These are phyloP conservation scores for Botrytis aclada DNA, from an alignment of 2,329 filamentous ascomycete species.

Conservation along the genomic window DNA sequence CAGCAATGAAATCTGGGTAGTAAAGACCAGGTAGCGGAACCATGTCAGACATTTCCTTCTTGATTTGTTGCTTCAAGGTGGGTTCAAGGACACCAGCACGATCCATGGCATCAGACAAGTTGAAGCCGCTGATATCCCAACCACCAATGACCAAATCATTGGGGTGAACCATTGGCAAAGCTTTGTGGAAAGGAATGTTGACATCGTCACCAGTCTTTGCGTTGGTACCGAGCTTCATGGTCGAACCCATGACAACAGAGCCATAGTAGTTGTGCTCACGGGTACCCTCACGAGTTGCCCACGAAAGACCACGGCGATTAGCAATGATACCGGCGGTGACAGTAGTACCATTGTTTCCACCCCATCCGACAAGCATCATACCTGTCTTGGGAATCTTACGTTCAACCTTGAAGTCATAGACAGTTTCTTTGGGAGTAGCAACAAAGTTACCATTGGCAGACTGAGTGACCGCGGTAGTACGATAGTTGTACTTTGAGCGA, in stretches of 20 bases:
- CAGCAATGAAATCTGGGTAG: slow-evolving; percentile 98
- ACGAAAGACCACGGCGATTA: slow-evolving; percentile 80
- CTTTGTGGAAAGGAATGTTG: slow-evolving; percentile 92
- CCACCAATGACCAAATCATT: slow-evolving; percentile 93
- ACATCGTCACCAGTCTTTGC: slow-evolving; percentile 80
- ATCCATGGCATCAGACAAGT: slow-evolving; percentile 90
- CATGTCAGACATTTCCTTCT: slow-evolving; percentile 89
- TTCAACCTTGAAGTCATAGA: slow-evolving; percentile 97
- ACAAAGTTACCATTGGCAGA: slow-evolving; percentile 69
- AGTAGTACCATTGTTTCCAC: slow-evolving; percentile 97
- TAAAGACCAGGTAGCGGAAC: slow-evolving; percentile 91
- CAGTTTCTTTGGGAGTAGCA: slow-evolving; percentile 80
- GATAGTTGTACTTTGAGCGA: slow-evolving; percentile 92
- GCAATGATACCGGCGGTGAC: slow-evolving; percentile 96
- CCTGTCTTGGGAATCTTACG: slow-evolving; percentile 90
- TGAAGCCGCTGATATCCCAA: slow-evolving; percentile 94
- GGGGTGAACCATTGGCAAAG: slow-evolving; percentile 95
- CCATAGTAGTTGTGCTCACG: slow-evolving; percentile 95
- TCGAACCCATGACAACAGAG: slow-evolving; percentile 94
- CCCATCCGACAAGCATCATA: slow-evolving; percentile 96
- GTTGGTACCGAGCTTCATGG: slow-evolving; percentile 92
- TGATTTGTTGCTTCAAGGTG: slow-evolving; percentile 82
- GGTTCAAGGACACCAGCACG: slow-evolving; percentile 93
- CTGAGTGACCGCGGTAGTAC: slow-evolving; percentile 79
- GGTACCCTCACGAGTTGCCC: slow-evolving; percentile 90